Base-by-base conservation (phyloP, 768 basidiomycete genomes). In the Termitomyces sp. region DNA sequence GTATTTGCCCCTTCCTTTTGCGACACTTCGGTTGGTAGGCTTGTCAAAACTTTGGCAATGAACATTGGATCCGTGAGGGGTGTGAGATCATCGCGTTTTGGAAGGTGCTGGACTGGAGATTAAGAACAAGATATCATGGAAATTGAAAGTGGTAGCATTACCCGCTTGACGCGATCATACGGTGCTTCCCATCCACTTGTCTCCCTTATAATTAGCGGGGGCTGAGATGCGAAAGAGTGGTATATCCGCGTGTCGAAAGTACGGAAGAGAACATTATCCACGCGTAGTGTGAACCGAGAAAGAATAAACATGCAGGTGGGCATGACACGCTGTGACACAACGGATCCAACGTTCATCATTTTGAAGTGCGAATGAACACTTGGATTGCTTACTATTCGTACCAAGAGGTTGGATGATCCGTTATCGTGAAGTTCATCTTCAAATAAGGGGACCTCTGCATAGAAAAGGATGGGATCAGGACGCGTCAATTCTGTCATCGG, bases 361-460 rank as follows among this genome's bases (percentile, higher is more conserved):
- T 5, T 9, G 31, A 52, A 23, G 12, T 14, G 11, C 6, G 31
- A 46, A 30, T 17, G 17, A 11, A 46, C 47, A 40, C 17, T n/a
- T n/a, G 33, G 8, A 21, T 38, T 50, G 80, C 91, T 71, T 67
- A 98, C 95, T 56, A 98, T 92, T 64, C 94, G 79, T 46, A 94
- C 87, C 28, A 93, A 79, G 1, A 94, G 70, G 31, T 85, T 81
- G 1, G 94, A 94, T 6, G 91, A 84, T 0, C 97, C 97, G 66
- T 98, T 98, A 67, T 99, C 97, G 66, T 98, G 94, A 45, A 98
- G 76, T 69, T 99, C 97, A 68, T 98, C 94, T 66, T 99, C 96
- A 67, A 91, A 98, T 5, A 98, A 73, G 0, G 93, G 91, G 1
- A 98, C 83, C 64, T 98, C 95, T 7, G 96, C 93, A 66, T 96